Conservation (phyloP, 1,139 yeast species). For the Geotrichum macrosporum region DNA sequence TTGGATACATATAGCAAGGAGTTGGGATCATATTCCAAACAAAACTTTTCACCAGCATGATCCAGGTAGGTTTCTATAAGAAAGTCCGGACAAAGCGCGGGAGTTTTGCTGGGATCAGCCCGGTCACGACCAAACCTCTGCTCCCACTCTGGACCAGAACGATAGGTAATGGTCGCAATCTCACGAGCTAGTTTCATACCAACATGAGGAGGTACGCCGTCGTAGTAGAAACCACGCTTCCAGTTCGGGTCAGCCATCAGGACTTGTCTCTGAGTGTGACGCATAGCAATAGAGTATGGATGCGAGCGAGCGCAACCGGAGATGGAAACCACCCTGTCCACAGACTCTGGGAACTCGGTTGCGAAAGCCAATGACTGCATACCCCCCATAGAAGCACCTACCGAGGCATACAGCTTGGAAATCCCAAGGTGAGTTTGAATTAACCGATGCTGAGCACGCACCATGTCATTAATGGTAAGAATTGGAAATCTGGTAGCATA, state of each 20-base stretch:
- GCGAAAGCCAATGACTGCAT: slow-evolving; percentile 92
- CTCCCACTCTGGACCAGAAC: slow-evolving; percentile 98
- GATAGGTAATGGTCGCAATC: slow-evolving; percentile 87
- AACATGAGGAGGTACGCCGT: slow-evolving; percentile 76
- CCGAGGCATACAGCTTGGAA: slow-evolving; percentile 62
- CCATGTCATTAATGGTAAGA: slow-evolving; percentile 82
- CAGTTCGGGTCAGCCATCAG: slow-evolving; percentile 93
- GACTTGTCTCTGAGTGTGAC: slow-evolving; percentile 90
- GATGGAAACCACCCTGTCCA: slow-evolving; percentile 65
- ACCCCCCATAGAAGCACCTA: slow-evolving; percentile 96
- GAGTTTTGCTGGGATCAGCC: slow-evolving; percentile 71
- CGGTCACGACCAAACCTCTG: slow-evolving; percentile 83
- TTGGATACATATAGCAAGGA: slow-evolving; percentile 81
- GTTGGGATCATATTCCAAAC: slow-evolving; percentile 86
- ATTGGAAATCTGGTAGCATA: slow-evolving; percentile 90
- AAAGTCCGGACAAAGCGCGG: slow-evolving; percentile 90
- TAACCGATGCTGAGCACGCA: slow-evolving; percentile 75
- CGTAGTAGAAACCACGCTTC: slow-evolving; percentile 87
- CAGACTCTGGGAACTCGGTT: slow-evolving; percentile 73
- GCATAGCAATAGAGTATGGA: slow-evolving; percentile 89
- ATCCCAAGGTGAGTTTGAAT: slow-evolving; percentile 60
- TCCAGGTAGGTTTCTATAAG: slow-evolving; percentile 87
- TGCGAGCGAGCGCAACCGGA: slow-evolving; percentile 93
- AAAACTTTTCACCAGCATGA: slow-evolving; percentile 92
- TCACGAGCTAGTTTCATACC: slow-evolving; percentile 95